Evolutionary conservation across 352 stramenopile species (phyloP), one percentile per base, ranked within the genome.

Genomic region (Phytophthora nicotianae): DNA sequence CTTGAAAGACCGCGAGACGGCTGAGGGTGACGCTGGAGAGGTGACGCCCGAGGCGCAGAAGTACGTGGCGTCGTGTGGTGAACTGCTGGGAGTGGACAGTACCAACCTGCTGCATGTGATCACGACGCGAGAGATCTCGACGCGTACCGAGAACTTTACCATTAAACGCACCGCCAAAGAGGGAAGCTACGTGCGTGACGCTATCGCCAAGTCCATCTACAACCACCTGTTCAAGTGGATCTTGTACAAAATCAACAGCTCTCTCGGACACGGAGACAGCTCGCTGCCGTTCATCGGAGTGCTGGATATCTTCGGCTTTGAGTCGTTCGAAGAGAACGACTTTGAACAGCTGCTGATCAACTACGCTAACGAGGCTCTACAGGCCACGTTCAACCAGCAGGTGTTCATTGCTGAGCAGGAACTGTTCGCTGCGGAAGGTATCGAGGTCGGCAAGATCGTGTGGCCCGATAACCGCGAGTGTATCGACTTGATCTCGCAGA

Each of bases 301-400:
- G 24, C 73, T 99, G 17, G 96, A 99, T 86, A 99, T 98, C 68
- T 99, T 98, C 74, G 96, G 96, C 16, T 99, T 99, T 65, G 96
- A 99, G 71, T 97, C 90, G 5, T 98, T 99, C 64, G 86, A 96
- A 52, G 76, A 90, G 35, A 99, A 99, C 67, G 88, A 93, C 58
- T 93, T 96, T 50, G 89, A 96, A 69, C 88, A 96, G 67, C 61
- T 97, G 48, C 65, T 96, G 40, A 96, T 96, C 59, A 97, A 96
- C 77, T 97, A 89, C 65, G 87, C 89, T 26, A 96, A 97, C 67
- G 89, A 97, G 65, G 81, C 86, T 14, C 70, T 97, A 14, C 88
- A 96, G 68, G 81, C 82, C 49, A 94, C 85, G 32, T 97, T 97
- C 61, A 97, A 96, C 76, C 82, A 95, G 77, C 84, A 94, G 42